phyloP scores from a whole-genome alignment of 2,329 filamentous ascomycete genomes.

The Septoria linicola region DNA sequence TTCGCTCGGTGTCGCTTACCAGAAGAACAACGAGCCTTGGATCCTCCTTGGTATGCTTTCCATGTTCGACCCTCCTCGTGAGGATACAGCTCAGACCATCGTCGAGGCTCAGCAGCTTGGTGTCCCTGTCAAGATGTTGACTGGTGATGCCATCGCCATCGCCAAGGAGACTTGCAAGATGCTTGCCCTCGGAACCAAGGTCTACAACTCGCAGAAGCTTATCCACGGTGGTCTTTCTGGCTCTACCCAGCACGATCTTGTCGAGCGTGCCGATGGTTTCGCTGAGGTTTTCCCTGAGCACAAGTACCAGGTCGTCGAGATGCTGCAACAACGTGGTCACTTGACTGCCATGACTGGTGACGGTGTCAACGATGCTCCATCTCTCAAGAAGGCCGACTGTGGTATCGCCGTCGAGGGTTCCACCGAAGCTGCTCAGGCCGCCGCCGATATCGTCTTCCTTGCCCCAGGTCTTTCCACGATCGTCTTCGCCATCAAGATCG shows the following conservation, averaged over 20 bases:
- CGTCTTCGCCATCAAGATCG: conserved; percentile 70
- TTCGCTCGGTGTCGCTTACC: conserved; percentile 74
- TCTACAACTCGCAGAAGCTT: conserved; percentile 76
- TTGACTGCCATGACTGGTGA: conserved; percentile 76
- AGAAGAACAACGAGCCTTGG: conserved; percentile 74
- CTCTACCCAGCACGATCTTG: conserved; percentile 71
- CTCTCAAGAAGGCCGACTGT: conserved; percentile 71
- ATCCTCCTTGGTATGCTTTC: conserved; percentile 73
- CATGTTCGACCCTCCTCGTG: conserved; percentile 77
- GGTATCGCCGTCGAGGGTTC: conserved; percentile 72
- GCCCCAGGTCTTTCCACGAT: conserved; percentile 70
- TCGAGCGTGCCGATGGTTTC: conserved; percentile 72
- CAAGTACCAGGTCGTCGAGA: conserved; percentile 74
- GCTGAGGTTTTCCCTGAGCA: conserved; percentile 74
- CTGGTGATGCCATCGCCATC: conserved; percentile 76
- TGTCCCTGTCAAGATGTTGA: conserved; percentile 78
- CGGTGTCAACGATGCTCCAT: conserved; percentile 71
- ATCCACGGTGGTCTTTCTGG: conserved; percentile 73
- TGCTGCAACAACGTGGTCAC: conserved; percentile 71
- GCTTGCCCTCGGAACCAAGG: conserved; percentile 74
- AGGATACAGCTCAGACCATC: conserved; percentile 76
- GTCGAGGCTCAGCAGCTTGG: conserved; percentile 73
- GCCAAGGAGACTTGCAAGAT: conserved; percentile 82
- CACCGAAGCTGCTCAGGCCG: conserved; percentile 69
- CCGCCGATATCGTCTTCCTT: conserved; percentile 72